Base-by-base conservation (phyloP, 257 asterid species). In the Dorcoceras hygrometricum region DNA sequence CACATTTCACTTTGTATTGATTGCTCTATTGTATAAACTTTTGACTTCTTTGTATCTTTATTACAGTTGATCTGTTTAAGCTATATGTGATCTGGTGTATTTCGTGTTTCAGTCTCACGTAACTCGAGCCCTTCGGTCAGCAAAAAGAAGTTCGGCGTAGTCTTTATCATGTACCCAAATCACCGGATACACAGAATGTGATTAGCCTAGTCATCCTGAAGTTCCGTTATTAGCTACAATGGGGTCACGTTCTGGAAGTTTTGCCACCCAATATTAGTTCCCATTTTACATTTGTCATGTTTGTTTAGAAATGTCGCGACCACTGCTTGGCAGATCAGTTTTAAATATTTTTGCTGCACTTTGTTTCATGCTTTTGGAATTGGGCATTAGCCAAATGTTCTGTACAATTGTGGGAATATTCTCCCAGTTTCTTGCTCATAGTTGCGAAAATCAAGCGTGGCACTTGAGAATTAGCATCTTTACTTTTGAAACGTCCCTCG, bases 1-100 rank as follows among this genome's bases (percentile, higher is more conserved):
- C 68, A 34, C 63, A 25, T 34, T 59, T 66, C 57, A n/a, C 48
- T 54, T 26, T 72, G 72, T 71, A 64, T 67, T n/a, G 43, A 48
- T 65, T 62, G 63, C 57, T 59, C 5, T 26, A 29, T 29, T 6
- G 10, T 5, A 5, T 29, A 29, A 29, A 29, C 34, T 6, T n/a
- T n/a, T 29, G 7, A 12, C 18, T 10, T 10, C 50, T 39, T 39
- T 18, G 4, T 39, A 39, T 39, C 16, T 39, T 3, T 39, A 39
- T 39, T 3, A 6, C 50, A 39, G n/a, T 39, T 39, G 50, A 12
- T 10, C 50, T 39, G 50, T 39, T 39, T 2, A 11, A 39, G 50
- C 50, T 39, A 39, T 39, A 39, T 39, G 50, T 39, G 50, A 39
- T 39, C 6, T 39, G 36, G 36, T 31, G 7, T 31, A 31, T 31